Base-by-base conservation (phyloP, 345 rosid species). In the Gossypium raimondii region DNA sequence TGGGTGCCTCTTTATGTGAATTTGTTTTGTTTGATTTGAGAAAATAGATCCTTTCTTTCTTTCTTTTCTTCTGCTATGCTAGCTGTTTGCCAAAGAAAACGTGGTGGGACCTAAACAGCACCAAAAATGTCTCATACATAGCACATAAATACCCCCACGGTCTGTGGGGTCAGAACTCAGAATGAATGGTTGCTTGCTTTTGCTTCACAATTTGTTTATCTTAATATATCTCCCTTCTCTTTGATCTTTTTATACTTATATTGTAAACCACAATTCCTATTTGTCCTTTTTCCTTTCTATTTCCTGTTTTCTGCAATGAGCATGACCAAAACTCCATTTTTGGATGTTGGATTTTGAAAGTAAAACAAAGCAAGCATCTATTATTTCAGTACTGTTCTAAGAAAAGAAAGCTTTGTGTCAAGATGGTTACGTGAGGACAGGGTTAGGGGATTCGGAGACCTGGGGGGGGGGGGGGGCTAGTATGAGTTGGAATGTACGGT, bases 1-100 rank as follows among this genome's bases (percentile, higher is more conserved):
- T 16, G 55, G 55, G 55, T 51, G 8, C 18, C 7, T 4, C 18
- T 51, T n/a, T 51, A 47, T 11, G 18, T 51, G 55, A 4, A 51
- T 10, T 57, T 57, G 25, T 11, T 57, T 22, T 57, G 62, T 57
- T 22, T 22, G 62, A 67, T 69, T 73, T 78, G 52, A 75, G 66
- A 76, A 77, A 60, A 70, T 73, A 68, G 74, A 67, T 70, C 70
- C 75, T 55, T 84, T 24, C 47, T 50, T 61, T 66, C 24, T 47
- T 47, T 47, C 0, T 2, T 11, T 55, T 18, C 4, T 8, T 53
- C 58, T 53, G 24, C 22, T 1, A n/a, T 81, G 85, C 83, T 76
- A 86, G 87, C 86, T 85, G 89, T 84, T 81, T 81, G 74, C 83
- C 88, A 81, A 73, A 75, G 70, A 78, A 84, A 82, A 82, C 62